Base-by-base conservation (phyloP, 139 green algal species). In the Tetradesmus lagerheimii region DNA sequence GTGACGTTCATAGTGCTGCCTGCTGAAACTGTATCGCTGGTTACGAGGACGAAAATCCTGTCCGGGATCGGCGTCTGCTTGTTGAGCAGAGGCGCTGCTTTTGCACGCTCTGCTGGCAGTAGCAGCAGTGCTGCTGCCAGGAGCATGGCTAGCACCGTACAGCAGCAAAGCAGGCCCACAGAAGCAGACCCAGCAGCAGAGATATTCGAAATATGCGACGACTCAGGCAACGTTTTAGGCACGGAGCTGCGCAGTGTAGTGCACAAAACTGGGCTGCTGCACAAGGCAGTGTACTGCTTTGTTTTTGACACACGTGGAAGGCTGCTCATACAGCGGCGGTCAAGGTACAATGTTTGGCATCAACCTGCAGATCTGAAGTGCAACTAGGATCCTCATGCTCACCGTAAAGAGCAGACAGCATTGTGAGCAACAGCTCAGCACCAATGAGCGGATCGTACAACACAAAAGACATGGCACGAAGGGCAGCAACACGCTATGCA, bases 251-350 rank as follows among this genome's bases (percentile, higher is more conserved):
- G 92, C 0, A 45, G 78, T 4, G 29, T 80, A 34, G 53, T 71
- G 14, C 87, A 91, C 43, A 62, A 84, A 35, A 50, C 38, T 1
- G 86, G 76, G n/a, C 57, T 90, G 34, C 76, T 90, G 76, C 86
- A 90, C 53, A 78, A 84, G 29, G 86, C 86, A 1, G 93, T 96
- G 8, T 97, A 97, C 83, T 86, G 50, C 14, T 95, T 92, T 84
- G 91, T 97, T 18, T 96, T 95, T 45, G 89, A 96, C 87, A 29
- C 50, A 2, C 20, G 78, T 14, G 92, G 94, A 16, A 43, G 85
- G 74, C 64, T 97, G 29, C 88, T 97, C 4, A 75, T 97, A 1
- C 95, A 97, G 90, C 87, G 90, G 4, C 89, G 95, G 5, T 94
- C 90, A 25, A 50, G 71, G 0, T 71, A 71, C 57, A 62, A 2